Evolutionary conservation across 2,329 filamentous ascomycete genomes (phyloP).

Genomic region (Escovopsis sp.): DNA sequence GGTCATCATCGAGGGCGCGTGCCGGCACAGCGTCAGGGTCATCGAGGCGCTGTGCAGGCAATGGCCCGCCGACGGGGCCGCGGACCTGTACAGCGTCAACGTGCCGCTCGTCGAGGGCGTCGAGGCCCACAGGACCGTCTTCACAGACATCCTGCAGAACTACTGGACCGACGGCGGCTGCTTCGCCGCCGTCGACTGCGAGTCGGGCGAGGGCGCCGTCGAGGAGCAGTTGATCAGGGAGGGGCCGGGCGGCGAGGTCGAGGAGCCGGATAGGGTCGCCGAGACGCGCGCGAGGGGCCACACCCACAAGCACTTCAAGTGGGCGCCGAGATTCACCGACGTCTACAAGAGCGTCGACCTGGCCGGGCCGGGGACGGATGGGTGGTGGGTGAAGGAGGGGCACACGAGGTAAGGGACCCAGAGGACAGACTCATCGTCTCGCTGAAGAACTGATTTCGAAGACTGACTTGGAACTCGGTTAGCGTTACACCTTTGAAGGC

Average conservation of each 20-base stretch:
- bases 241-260: slow-evolving; percentile 37
- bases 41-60: slow-evolving; percentile 66
- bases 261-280: slow-evolving; percentile 16
- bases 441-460: too few relatives aligned
- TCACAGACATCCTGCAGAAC: slow-evolving; percentile 79
- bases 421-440: too few relatives aligned
- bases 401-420: slow-evolving; percentile 54
- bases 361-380: slow-evolving; percentile 70
- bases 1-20: slow-evolving; percentile 63
- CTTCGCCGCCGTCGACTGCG: slow-evolving; percentile 65
- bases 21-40: slow-evolving; percentile 56
- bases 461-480: too few relatives aligned
- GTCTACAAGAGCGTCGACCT: slow-evolving; percentile 79
- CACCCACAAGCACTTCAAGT: slow-evolving; percentile 82
- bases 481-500: slow-evolving; percentile 84
- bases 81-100: slow-evolving; percentile 84
- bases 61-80: slow-evolving; percentile 50
- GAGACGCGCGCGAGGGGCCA: slow-evolving; percentile 28
- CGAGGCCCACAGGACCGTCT: slow-evolving; percentile 57
- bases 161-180: slow-evolving; percentile 75
- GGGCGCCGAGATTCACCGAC: slow-evolving; percentile 76
- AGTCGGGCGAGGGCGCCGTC: slow-evolving; percentile 42
- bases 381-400: slow-evolving; percentile 80
- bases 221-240: slow-evolving; percentile 62
- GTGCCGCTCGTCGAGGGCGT: slow-evolving; percentile 72